Evolutionary conservation across 31 red algal genomes (phyloP).

Genomic region (Porphyra umbilicalis): DNA sequence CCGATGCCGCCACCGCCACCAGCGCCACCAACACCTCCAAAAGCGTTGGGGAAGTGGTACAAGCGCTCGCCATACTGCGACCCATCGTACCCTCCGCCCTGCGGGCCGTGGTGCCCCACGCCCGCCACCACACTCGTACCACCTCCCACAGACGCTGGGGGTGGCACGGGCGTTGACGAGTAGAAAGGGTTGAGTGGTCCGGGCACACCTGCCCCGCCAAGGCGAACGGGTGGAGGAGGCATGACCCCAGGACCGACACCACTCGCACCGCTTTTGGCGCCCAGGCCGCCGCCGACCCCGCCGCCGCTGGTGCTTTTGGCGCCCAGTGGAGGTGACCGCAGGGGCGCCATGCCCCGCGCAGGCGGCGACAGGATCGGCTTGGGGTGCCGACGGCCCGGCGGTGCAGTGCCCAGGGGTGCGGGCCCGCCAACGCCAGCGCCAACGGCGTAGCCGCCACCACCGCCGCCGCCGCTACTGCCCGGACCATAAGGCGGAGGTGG

Average conservation of each 20-base stretch:
- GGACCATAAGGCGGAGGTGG: neutral
- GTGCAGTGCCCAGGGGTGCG: neutral
- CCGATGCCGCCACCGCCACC: neutral
- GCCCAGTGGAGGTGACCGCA: neutral
- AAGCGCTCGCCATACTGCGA: neutral
- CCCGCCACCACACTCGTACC: neutral
- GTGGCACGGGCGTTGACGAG: neutral
- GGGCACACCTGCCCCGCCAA: neutral
- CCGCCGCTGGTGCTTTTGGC: neutral
- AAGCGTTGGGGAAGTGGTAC: neutral
- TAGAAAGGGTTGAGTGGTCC: neutral
- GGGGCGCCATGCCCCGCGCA: neutral
- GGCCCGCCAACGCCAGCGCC: neutral
- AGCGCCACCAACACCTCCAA: neutral
- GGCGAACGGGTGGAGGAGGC: neutral
- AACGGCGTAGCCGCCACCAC: neutral
- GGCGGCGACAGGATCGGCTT: neutral
- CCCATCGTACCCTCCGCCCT: neutral
- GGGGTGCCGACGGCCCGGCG: neutral
- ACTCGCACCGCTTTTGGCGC: neutral
- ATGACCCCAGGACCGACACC: neutral
- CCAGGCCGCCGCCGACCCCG: neutral
- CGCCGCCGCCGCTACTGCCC: neutral
- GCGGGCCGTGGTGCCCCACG: too few species aligned
- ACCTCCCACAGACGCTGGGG: neutral